Evolutionary conservation across 2,329 filamentous ascomycete species (phyloP).

Genomic region (Gaeumannomyces tritici): DNA sequence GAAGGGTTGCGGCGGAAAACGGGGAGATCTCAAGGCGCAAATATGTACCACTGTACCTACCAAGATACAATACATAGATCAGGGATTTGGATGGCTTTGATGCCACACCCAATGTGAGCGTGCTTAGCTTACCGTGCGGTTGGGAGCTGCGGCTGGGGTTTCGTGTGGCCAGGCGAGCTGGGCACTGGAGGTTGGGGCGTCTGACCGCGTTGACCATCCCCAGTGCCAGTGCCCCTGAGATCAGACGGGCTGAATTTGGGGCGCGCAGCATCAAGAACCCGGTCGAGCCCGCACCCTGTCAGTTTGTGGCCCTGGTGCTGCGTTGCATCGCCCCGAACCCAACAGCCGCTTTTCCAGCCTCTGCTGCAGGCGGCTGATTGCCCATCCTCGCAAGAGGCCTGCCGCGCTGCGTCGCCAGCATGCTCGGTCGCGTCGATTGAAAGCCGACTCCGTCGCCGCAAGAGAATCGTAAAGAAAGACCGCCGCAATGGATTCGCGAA

Average conservation of each 20-base stretch:
- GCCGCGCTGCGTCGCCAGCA: background rate
- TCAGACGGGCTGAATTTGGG: too few species aligned
- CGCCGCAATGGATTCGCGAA: constrained; percentile 1
- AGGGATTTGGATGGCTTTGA: too few species aligned
- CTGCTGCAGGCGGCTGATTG: background rate
- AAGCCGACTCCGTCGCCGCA: background rate
- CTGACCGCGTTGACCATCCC: too few species aligned
- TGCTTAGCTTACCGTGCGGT: too few species aligned
- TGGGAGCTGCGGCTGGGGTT: too few species aligned
- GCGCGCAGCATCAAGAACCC: too few species aligned
- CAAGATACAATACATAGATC: too few species aligned
- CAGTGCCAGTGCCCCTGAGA: too few species aligned
- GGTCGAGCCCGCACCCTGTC: too few species aligned
- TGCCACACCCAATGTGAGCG: too few species aligned
- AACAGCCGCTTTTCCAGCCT: background rate
- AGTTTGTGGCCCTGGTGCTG: background rate
- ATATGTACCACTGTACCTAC: too few species aligned
- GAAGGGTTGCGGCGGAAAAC: background rate
- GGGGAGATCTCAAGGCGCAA: too few species aligned
- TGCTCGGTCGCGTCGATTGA: background rate
- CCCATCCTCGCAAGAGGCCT: background rate
- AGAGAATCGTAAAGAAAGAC: background rate
- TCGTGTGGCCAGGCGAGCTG: background rate
- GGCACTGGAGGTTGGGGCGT: background rate
- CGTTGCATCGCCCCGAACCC: background rate